Evolutionary conservation across 2,329 filamentous ascomycete genomes (phyloP), one percentile per base, ranked within the genome.

Genomic region (Fusarium nisikadoi): DNA sequence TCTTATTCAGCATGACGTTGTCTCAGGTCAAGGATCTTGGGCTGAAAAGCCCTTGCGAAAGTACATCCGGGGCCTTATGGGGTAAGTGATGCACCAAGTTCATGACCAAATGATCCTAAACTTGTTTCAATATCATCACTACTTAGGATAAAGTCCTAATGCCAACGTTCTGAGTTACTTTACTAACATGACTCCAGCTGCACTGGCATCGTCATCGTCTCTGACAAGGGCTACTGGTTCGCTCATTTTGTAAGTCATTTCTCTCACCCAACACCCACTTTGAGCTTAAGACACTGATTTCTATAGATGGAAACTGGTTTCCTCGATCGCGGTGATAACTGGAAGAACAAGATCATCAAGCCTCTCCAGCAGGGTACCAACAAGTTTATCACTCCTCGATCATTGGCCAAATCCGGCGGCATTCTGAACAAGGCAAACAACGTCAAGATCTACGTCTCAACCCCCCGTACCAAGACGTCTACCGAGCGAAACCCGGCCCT

Each of bases 241-340:
- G 33, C 50, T 27, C 50, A 41, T 41, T 54, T 54, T 41, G 35
- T 41, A 31, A 29, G 50, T n/a, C 33, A 2, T n/a, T 27, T n/a
- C 0, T 1, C 12, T 11, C 2, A 12, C 5, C 2, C 1, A 1
- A 19, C 6, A 0, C 27, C 19, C 0, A 12, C 49, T 29, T 27
- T 35, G 14, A 13, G 10, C 16, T 14, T 2, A 16, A 23, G 8
- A 29, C 9, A 19, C 25, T 54, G 8, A 39, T 27, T 17, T 2
- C 3, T 10, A 6, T 23, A 54, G 50, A 54, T 54, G 50, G 50
- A 54, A 23, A 39, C 50, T 13, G 35, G 50, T 5, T 54, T 54
- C 50, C 35, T 54, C 20, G 8, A 54, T 6, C 25, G 25, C 11
- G 35, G 20, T 3, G 20, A 27, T 25, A 54, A 41, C 19, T 54